Conservation (phyloP, 129 eudicot genomes). For the Helichrysum umbraculigerum region DNA sequence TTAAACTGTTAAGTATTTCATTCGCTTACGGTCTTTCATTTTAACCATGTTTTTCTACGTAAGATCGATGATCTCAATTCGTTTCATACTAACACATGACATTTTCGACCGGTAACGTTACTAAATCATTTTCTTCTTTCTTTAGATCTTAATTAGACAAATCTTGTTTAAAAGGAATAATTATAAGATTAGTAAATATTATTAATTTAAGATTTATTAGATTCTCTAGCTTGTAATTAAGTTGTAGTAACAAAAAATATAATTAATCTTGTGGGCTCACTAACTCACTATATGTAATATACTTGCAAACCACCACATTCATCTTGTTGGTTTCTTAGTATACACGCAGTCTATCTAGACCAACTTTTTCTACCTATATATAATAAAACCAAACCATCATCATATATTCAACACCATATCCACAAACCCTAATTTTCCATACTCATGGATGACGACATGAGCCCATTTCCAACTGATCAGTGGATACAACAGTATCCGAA, state of each 20-base stretch:
- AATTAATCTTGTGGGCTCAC: conserved; percentile 17
- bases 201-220: not conserved
- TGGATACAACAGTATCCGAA: conserved; percentile 37
- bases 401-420: conserved; percentile 3
- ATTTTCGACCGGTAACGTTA: no score
- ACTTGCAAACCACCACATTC: conserved; percentile 2
- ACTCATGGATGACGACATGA: conserved; percentile 33
- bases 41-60: no score
- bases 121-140: no score
- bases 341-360: conserved; percentile 18
- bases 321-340: conserved; percentile 22
- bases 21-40: not conserved
- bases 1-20: no score
- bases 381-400: not conserved
- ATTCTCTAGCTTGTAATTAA: no score
- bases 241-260: no score
- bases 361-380: conserved; percentile 21
- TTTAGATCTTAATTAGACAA: no score
- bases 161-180: not conserved
- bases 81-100: no score
- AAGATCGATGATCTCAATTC: no score
- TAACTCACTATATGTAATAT: not conserved
- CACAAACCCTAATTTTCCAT: conserved; percentile 17
- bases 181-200: not conserved
- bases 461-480: conserved; percentile 26